Evolutionary conservation across 345 rosid species (phyloP), one percentile per base, ranked within the genome.

Genomic region (Anacardium occidentale): DNA sequence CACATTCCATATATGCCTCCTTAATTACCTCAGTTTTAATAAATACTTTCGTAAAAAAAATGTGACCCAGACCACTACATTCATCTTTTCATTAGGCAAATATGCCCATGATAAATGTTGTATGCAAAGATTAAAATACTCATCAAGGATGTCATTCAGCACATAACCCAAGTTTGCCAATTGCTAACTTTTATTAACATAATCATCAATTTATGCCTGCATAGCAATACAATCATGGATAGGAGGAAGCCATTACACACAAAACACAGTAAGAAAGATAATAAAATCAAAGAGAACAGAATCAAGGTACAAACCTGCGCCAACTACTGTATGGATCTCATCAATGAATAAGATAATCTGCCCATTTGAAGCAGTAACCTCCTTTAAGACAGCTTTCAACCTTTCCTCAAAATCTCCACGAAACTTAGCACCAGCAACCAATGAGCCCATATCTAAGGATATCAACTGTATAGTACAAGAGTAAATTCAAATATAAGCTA

Each of bases 281-380:
- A 63, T 5, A 68, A 4, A 52, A 37, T 60, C 29, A 5, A 64
- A 50, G 64, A 54, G 62, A 63, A 37, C 32, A 62, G 40, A 72
- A 45, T 59, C 21, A 53, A 29, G 9, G 21, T 7, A 72, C 42
- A 40, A 12, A 92, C 98, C 99, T 83, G 98, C 97, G 47, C 98
- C 96, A 37, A 92, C 90, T 74, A 95, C 94, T 25, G 94, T 92
- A 75, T 84, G 99, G 59, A 95, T 91, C 84, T 95, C 99, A 73
- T 95, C 97, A 75, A 95, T 88, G 78, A 92, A 87, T 71, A 95
- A 82, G 64, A 92, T 88, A 55, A 84, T 89, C 80, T 92, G 93
- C 66, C 98, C 99, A 78, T 89, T 95, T 58, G 98, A 88, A 66
- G 91, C 84, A 42, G 94, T 82, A 69, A 92, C 98, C 83, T 92